These are phyloP conservation scores for Xylaria sp. DNA, from an alignment of 2,329 filamentous ascomycete species.

Conservation along the genomic window DNA sequence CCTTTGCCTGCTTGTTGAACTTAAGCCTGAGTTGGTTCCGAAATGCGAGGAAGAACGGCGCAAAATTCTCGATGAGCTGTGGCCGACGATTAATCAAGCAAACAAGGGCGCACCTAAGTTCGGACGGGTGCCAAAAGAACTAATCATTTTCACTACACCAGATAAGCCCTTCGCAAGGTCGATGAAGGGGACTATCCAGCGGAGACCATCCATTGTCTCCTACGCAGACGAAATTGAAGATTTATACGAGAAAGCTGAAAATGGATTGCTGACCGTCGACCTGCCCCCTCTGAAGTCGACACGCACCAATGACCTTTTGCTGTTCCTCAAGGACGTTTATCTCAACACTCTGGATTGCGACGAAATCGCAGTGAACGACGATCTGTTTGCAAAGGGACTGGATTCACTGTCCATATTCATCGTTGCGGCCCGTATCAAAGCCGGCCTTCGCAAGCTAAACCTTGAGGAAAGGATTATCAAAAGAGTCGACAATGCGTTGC, in stretches of 20 bases:
- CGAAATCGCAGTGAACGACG: constrained; percentile 20
- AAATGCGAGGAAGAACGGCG: constrained; percentile 10
- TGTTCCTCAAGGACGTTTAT: constrained; percentile 22
- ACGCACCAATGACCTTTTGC: constrained; percentile 11
- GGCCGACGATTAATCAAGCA: constrained; percentile 24
- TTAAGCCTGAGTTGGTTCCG: constrained; percentile 13
- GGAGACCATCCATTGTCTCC: constrained; percentile 22
- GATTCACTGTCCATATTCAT: constrained; percentile 25
- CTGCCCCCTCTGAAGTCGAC: constrained; percentile 19
- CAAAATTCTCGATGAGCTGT: constrained; percentile 18
- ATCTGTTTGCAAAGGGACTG: constrained; percentile 23
- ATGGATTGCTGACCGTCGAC: constrained; percentile 19
- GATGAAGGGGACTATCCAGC: constrained; percentile 27
- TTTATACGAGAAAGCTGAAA: constrained; percentile 23
- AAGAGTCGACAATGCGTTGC: constrained; percentile 9
- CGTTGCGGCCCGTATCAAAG: constrained; percentile 24
- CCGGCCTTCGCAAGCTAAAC: constrained; percentile 20
- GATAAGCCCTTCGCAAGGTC: constrained; percentile 25
- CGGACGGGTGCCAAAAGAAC: constrained; percentile 24
- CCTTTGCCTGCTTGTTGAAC: constrained; percentile 27
- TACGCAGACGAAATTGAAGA: constrained; percentile 27
- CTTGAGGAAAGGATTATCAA: constrained; percentile 14
- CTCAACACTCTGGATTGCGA: constrained; percentile 19
- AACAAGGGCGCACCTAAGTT: constrained; percentile 24
- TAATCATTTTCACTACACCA: constrained; percentile 21